Percentiles rank a stretch among this genome's conserved stretches.
These are phyloP conservation scores for Suillus placidus DNA, from an alignment of 768 basidiomycete genomes.

Conservation along the genomic window DNA sequence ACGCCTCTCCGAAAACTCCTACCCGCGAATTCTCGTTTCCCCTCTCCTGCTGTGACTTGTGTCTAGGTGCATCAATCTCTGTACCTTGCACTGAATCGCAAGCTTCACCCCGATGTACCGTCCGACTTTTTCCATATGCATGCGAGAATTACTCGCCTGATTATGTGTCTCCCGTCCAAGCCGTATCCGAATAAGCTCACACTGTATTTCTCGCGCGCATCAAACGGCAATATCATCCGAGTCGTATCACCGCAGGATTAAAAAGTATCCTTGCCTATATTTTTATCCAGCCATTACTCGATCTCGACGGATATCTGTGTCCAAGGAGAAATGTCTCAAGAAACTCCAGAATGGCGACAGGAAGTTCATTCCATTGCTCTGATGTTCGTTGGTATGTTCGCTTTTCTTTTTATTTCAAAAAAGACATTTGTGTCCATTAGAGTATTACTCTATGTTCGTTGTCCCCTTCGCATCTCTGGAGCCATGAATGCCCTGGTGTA, in stretches of 20 bases:
- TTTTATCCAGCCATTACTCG: not conserved
- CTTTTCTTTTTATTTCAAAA: not conserved
- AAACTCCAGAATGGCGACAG: not conserved
- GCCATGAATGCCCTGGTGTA: not conserved
- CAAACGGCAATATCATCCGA: not conserved
- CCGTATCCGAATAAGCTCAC: not conserved
- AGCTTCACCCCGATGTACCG: not conserved
- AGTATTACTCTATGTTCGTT: too few species aligned
- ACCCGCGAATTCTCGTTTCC: not conserved
- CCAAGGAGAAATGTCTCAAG: not conserved
- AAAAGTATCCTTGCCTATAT: not conserved
- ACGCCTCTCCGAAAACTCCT: not conserved
- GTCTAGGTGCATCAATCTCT: not conserved
- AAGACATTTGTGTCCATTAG: too few species aligned
- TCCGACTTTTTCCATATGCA: not conserved
- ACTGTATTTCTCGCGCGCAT: not conserved
- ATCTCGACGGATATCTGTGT: not conserved
- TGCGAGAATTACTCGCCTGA: not conserved
- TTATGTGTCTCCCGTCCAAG: not conserved
- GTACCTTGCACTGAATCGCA: not conserved
- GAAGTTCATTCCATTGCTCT: not conserved
- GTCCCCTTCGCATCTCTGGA: not conserved
- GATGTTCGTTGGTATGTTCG: not conserved
- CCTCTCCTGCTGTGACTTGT: not conserved
- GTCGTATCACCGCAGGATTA: not conserved